Evolutionary conservation across 2,329 filamentous ascomycete genomes (phyloP).

Genomic region (Aschersonia sp.): DNA sequence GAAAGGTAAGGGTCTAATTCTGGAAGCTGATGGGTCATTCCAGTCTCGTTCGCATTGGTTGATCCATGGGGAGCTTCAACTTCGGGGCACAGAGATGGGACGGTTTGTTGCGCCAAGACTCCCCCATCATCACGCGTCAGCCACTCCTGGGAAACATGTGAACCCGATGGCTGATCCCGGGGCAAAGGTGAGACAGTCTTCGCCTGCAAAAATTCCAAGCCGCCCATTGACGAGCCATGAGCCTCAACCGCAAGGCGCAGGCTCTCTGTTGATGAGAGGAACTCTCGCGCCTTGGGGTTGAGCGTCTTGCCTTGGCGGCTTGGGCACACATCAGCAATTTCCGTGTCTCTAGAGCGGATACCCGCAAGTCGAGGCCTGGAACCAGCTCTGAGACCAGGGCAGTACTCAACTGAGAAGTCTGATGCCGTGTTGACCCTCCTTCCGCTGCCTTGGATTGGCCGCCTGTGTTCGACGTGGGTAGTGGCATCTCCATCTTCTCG

Average conservation of each 20-base stretch:
- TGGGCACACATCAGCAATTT: not conserved
- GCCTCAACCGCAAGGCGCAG: not conserved
- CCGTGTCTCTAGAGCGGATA: not conserved
- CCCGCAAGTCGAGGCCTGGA: not conserved
- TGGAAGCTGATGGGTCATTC: too few species aligned
- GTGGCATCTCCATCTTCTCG: not conserved
- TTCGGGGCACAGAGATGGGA: too few species aligned
- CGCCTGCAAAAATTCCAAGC: not conserved
- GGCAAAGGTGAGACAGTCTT: not conserved
- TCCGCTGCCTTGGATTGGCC: constrained; percentile 1
- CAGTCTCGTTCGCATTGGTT: too few species aligned
- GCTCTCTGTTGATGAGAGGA: constrained; percentile 3
- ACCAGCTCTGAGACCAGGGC: not conserved
- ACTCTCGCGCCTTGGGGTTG: constrained; percentile 9
- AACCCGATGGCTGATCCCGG: not conserved
- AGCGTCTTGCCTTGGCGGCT: constrained; percentile 1
- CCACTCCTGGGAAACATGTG: not conserved
- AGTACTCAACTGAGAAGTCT: constrained; percentile 4
- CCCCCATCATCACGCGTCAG: not conserved
- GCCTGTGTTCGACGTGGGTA: not conserved
- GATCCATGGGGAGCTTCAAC: too few species aligned
- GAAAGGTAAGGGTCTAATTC: too few species aligned
- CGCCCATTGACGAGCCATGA: not conserved
- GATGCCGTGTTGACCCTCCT: constrained; percentile 6
- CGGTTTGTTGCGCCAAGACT: too few species aligned